A percentile compares a stretch with the other conserved stretches of the same genome.
Evolutionary conservation across 805 yeast genomes (phyloP).

Genomic region (Candida takata): DNA sequence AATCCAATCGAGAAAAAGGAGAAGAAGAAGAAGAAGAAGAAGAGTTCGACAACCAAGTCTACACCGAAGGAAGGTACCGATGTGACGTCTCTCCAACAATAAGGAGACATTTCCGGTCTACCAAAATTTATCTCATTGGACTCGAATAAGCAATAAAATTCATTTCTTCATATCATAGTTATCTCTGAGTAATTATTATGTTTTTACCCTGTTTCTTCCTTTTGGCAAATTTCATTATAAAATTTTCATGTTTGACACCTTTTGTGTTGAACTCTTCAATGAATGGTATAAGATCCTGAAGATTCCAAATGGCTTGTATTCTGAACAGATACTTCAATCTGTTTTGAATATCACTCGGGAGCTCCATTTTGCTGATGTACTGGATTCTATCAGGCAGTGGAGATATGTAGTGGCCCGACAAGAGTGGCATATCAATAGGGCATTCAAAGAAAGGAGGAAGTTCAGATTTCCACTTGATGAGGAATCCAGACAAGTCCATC

Average conservation of each 20-base stretch:
- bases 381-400: conserved; percentile 41
- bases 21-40: conserved; percentile 26
- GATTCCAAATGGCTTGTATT: conserved; percentile 50
- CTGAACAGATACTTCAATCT: conserved; percentile 49
- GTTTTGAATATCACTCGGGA: conserved; percentile 41
- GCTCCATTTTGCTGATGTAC: conserved; percentile 40
- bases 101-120: no score
- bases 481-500: conserved; percentile 42
- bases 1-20: conserved; percentile 30
- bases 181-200: conserved; percentile 25
- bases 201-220: conserved; percentile 41
- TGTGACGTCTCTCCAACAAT: no score
- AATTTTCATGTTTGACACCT: conserved; percentile 47
- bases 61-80: not conserved
- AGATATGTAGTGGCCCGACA: conserved; percentile 49
- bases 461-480: conserved; percentile 54
- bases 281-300: conserved; percentile 59
- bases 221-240: conserved; percentile 57
- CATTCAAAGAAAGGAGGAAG: conserved; percentile 60
- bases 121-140: no score
- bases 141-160: no score
- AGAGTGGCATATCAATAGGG: conserved; percentile 45
- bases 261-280: conserved; percentile 51
- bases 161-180: not conserved
- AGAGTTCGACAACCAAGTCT: conserved; percentile 18